Conservation (phyloP, 2,329 filamentous ascomycete genomes). For the Achaetomium macrosporum region DNA sequence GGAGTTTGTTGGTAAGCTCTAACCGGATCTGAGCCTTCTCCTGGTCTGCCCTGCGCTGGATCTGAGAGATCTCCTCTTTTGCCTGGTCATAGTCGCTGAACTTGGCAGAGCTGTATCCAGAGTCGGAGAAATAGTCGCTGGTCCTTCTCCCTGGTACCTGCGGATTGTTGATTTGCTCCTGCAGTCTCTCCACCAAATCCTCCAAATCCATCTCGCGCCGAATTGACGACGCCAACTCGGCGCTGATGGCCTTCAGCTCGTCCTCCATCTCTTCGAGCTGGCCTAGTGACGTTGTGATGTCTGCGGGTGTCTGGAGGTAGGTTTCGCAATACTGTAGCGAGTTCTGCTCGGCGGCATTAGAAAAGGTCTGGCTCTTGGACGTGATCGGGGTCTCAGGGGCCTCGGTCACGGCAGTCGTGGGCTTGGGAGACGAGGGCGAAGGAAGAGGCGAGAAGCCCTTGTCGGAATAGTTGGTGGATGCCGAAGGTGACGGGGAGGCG, state of each 20-base stretch:
- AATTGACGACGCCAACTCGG: conserved; percentile 88
- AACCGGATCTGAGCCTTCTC: conserved; percentile 82
- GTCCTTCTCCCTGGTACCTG: conserved; percentile 62
- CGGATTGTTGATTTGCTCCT: conserved; percentile 64
- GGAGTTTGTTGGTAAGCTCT: conserved; percentile 77
- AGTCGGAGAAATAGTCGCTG: conserved; percentile 98
- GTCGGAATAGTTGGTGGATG: conserved; percentile 47
- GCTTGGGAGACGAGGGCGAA: conserved; percentile 45
- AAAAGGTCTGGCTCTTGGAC: conserved; percentile 35
- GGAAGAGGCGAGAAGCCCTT: conserved; percentile 41
- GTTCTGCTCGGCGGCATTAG: conserved; percentile 38
- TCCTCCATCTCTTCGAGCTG: conserved; percentile 86
- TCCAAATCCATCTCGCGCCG: conserved; percentile 94
- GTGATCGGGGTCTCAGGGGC: conserved; percentile 39
- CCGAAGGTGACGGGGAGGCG: conserved; percentile 37
- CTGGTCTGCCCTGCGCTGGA: conserved; percentile 80
- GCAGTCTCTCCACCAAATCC: conserved; percentile 82
- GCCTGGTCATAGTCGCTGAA: conserved; percentile 61
- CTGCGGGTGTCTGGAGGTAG: conserved; percentile 45
- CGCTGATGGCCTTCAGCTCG: conserved; percentile 87
- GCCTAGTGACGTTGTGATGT: conserved; percentile 34
- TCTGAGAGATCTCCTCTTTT: conserved; percentile 70
- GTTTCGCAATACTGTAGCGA: conserved; percentile 46
- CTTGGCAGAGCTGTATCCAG: conserved; percentile 78
- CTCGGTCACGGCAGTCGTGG: conserved; percentile 29